Percentiles rank a stretch among this genome's conserved stretches.
These are phyloP conservation scores for Citrus hindsii DNA, from an alignment of 345 rosid species.

Conservation along the genomic window DNA sequence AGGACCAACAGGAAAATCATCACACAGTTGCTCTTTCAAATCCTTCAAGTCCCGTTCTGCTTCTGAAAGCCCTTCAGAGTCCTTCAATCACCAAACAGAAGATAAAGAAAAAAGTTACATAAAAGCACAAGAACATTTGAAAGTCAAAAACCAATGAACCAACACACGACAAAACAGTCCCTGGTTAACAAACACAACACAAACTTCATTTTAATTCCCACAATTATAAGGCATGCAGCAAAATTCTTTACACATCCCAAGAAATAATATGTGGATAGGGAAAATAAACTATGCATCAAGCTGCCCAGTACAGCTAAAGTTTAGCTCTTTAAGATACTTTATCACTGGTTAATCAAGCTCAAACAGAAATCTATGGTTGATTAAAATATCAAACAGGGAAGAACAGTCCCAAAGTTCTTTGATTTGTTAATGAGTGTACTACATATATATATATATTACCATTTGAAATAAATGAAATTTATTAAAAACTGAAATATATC, in stretches of 20 bases:
- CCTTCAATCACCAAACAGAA: constrained; percentile 41
- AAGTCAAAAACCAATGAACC: neutral
- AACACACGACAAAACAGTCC: neutral
- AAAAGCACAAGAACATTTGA: neutral
- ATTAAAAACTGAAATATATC: neutral
- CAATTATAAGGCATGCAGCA: neutral
- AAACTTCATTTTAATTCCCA: neutral
- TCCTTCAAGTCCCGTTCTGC: constrained; percentile 73
- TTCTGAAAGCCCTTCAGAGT: constrained; percentile 86
- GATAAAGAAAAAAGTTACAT: neutral
- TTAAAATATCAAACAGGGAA: neutral
- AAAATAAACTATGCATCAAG: neutral
- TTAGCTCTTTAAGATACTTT: neutral
- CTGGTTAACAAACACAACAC: neutral
- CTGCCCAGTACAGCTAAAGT: neutral
- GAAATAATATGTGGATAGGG: neutral
- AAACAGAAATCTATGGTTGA: neutral
- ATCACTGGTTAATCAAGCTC: neutral
- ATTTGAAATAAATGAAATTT: neutral
- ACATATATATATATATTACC: neutral
- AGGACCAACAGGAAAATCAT: constrained; percentile 93
- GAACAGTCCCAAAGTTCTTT: neutral
- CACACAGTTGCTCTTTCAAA: constrained; percentile 80
- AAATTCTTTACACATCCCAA: neutral
- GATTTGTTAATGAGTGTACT: neutral